phyloP scores from a whole-genome alignment of 2,329 filamentous ascomycete species.

The Biscogniauxia mediterranea region DNA sequence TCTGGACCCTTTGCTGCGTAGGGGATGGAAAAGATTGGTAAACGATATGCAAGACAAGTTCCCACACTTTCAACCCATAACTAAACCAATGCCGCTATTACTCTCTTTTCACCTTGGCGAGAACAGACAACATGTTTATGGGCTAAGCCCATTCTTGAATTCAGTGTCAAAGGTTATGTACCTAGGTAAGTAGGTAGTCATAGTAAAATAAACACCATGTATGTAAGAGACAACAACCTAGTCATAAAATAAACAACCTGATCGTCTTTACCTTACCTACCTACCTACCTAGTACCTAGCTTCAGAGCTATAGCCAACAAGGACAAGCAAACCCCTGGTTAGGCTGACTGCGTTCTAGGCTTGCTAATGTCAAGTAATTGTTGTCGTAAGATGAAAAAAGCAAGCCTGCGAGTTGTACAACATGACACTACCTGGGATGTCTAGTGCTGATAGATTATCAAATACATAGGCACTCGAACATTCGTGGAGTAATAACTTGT shows the following conservation, averaged over 20 bases:
- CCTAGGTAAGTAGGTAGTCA: too few relatives aligned
- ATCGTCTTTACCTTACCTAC: not conserved
- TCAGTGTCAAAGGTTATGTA: not conserved
- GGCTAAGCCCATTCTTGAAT: not conserved
- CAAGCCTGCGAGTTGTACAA: not conserved
- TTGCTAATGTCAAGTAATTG: too few relatives aligned
- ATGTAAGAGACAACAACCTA: not conserved
- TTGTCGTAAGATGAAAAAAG: too few relatives aligned
- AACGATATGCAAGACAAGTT: not conserved
- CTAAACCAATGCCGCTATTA: not conserved
- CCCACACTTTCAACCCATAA: not conserved
- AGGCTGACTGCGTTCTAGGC: not conserved
- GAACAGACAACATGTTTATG: not conserved
- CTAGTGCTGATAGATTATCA: not conserved
- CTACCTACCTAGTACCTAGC: not conserved
- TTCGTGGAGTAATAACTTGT: not conserved
- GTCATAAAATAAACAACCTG: not conserved
- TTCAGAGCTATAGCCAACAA: not conserved
- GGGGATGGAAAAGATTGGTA: not conserved
- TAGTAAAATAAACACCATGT: not conserved
- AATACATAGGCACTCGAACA: not conserved
- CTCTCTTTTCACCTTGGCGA: not conserved
- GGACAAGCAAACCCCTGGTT: not conserved
- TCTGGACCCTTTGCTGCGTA: not conserved
- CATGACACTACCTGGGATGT: not conserved